phyloP scores from a whole-genome alignment of 352 stramenopile genomes.

The Lagenidium sp. region DNA sequence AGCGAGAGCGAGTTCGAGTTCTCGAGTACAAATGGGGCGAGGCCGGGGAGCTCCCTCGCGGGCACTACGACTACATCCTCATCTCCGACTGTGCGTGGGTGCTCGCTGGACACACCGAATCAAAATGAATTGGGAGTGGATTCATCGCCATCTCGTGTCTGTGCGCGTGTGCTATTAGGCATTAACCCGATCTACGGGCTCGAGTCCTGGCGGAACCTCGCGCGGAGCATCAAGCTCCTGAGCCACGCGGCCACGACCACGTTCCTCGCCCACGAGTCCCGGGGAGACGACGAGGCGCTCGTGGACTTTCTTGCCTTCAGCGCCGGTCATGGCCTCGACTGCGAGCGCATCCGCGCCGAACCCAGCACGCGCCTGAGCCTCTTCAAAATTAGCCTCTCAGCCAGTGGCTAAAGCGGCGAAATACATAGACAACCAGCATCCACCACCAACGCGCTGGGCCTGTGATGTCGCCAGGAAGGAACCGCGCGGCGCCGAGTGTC shows the following conservation, averaged over 20 bases:
- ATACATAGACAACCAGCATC: conserved; percentile 7
- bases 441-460: no score
- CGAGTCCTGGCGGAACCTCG: conserved; percentile 72
- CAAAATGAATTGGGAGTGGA: background rate
- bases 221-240: conserved; percentile 51
- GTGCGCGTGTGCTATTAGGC: conserved; percentile 18
- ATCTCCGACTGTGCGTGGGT: conserved; percentile 61
- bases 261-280: conserved; percentile 61
- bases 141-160: background rate
- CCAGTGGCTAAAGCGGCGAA: no score
- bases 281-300: conserved; percentile 68
- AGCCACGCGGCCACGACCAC: conserved; percentile 41
- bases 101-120: background rate
- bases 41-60: conserved; percentile 11
- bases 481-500: no score
- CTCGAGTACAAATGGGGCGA: conserved; percentile 61
- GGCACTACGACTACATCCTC: conserved; percentile 51
- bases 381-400: conserved; percentile 47
- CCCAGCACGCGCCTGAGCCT: conserved; percentile 28
- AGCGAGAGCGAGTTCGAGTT: conserved; percentile 28
- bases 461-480: no score
- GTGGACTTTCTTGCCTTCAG: conserved; percentile 53
- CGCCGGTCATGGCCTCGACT: conserved; percentile 19
- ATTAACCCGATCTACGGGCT: conserved; percentile 83
- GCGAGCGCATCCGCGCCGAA: conserved; percentile 29